A percentile compares a stretch with the other conserved stretches of the same genome.
Evolutionary conservation across 768 basidiomycete species (phyloP).

Genomic region (Podaxis pistillaris): DNA sequence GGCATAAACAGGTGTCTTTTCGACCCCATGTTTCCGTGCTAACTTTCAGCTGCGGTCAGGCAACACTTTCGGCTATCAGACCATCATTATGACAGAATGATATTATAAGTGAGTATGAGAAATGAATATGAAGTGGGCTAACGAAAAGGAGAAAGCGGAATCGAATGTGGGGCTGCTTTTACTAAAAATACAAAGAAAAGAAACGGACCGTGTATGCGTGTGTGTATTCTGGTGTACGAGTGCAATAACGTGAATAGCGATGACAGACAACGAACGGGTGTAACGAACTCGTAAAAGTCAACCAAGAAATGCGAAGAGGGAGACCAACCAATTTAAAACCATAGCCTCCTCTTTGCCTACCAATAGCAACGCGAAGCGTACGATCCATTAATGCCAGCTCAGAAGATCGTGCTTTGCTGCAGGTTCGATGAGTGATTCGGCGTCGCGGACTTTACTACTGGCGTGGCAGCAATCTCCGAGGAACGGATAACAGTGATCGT

Average conservation of each 20-base stretch:
- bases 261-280: not conserved
- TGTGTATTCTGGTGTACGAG: not conserved
- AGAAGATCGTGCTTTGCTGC: slow-evolving; percentile 16
- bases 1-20: too few relatives aligned
- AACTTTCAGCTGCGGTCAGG: not conserved
- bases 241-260: not conserved
- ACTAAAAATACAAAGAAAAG: not conserved
- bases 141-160: not conserved
- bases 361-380: too few relatives aligned
- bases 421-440: slow-evolving; percentile 31
- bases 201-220: not conserved
- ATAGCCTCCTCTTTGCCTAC: not conserved
- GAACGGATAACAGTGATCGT: slow-evolving; percentile 61
- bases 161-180: not conserved
- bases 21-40: too few relatives aligned
- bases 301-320: not conserved
- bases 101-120: not conserved
- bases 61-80: not conserved
- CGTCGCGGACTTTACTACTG: not conserved
- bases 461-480: slow-evolving; percentile 26
- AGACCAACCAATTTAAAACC: not conserved
- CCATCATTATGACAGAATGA: not conserved
- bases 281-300: not conserved
- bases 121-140: not conserved
- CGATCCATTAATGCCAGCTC: not conserved